phyloP scores from a whole-genome alignment of 2,329 filamentous ascomycete species.

The Mycosphaerella arachidis region DNA sequence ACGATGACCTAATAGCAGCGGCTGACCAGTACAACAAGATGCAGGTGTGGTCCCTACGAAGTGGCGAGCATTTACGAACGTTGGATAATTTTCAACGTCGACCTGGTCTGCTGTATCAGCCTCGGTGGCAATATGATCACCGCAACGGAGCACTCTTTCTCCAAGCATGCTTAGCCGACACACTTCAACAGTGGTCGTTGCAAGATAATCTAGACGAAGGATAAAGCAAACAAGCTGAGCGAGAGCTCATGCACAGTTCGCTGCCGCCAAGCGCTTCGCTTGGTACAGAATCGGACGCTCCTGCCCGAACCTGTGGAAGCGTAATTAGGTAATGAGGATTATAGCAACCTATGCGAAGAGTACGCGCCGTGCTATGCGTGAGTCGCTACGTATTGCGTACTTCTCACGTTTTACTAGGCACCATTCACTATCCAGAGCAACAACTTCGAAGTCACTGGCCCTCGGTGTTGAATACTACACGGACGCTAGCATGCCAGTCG shows the following conservation, averaged over 20 bases:
- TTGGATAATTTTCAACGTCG: constrained; percentile 1
- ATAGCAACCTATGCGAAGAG: too few species aligned
- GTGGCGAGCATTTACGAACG: constrained; percentile 16
- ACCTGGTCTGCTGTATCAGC: constrained; percentile 7
- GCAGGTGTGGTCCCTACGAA: constrained; percentile 22
- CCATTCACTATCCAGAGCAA: too few species aligned
- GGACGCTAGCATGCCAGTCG: constrained; percentile 20
- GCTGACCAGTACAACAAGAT: constrained; percentile 20
- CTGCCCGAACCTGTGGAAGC: too few species aligned
- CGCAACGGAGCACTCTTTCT: constrained; percentile 15
- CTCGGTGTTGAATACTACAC: background rate
- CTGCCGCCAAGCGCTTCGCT: too few species aligned
- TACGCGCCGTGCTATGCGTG: too few species aligned
- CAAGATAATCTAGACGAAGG: background rate
- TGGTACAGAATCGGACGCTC: too few species aligned
- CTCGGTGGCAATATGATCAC: constrained; percentile 19
- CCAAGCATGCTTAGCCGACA: constrained; percentile 20
- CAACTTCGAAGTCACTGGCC: background rate
- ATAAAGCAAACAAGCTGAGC: background rate
- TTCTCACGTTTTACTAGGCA: too few species aligned
- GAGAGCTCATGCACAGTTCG: too few species aligned
- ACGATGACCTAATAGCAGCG: constrained; percentile 19
- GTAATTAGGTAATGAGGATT: too few species aligned
- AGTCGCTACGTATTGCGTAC: too few species aligned
- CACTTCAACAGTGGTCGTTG: constrained; percentile 18